phyloP scores from a whole-genome alignment of 768 basidiomycete genomes.

The Leccinum sublutescens region DNA sequence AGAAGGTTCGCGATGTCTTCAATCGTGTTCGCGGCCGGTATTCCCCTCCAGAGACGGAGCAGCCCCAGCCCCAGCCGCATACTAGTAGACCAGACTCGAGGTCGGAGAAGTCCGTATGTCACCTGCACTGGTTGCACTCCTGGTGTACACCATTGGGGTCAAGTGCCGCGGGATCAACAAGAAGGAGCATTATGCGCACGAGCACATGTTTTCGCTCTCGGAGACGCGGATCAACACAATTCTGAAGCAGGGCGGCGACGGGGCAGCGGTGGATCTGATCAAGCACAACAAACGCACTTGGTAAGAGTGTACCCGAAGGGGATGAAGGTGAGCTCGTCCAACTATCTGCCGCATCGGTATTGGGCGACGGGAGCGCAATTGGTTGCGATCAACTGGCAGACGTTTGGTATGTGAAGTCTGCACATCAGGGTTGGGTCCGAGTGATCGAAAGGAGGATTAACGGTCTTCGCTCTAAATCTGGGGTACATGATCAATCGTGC shows the following conservation, averaged over 20 bases:
- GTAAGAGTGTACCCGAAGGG: conserved; percentile 88
- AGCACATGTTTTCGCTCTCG: conserved; percentile 92
- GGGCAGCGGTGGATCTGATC: conserved; percentile 53
- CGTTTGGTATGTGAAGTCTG: conserved; percentile 63
- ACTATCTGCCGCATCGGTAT: conserved; percentile 84
- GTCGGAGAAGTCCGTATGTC: conserved; percentile 63
- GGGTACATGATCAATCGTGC: conserved; percentile 92
- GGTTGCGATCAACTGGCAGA: conserved; percentile 98
- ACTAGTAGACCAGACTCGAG: conserved; percentile 13
- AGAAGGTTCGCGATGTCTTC: conserved; percentile 41
- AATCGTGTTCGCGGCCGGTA: conserved; percentile 39
- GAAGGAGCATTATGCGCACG: conserved; percentile 78
- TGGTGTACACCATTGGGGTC: conserved; percentile 94
- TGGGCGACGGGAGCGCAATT: conserved; percentile 90
- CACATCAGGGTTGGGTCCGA: background rate
- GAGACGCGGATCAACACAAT: conserved; percentile 79
- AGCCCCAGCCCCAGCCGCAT: background rate
- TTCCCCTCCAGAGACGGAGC: conserved; percentile 23
- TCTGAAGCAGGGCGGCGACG: conserved; percentile 56
- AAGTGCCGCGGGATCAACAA: conserved; percentile 91
- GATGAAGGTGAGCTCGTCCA: conserved; percentile 74
- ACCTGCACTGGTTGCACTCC: conserved; percentile 61
- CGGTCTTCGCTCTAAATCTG: conserved; percentile 54
- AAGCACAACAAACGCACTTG: conserved; percentile 85
- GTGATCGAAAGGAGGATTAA: background rate